Conservation (phyloP, 1,139 yeast genomes). For the Protomyces pachydermus region DNA sequence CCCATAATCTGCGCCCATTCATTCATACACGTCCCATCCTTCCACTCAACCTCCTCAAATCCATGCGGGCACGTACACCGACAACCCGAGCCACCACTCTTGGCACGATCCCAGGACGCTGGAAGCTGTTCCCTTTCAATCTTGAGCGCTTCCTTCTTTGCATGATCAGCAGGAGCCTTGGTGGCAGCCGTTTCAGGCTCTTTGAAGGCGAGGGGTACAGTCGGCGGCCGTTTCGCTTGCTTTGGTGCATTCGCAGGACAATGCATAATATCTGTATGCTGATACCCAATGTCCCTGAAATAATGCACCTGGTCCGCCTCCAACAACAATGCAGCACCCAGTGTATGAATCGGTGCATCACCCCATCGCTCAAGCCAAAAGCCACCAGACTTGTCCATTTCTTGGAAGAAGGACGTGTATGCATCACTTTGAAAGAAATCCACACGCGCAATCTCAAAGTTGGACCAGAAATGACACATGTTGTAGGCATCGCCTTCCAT, state of each 20-base stretch:
- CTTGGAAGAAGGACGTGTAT: conserved; percentile 62
- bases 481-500: conserved; percentile 58
- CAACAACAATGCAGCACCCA: conserved; percentile 71
- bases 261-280: conserved; percentile 71
- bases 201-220: too few species aligned
- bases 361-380: conserved; percentile 91
- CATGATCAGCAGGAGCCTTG: conserved; percentile 37
- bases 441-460: conserved; percentile 81
- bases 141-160: conserved; percentile 40
- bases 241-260: conserved; percentile 67
- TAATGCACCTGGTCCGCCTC: conserved; percentile 69
- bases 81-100: conserved; percentile 68
- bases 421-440: conserved; percentile 61
- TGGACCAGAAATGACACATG: conserved; percentile 88
- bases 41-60: conserved; percentile 52
- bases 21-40: conserved; percentile 52
- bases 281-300: conserved; percentile 83
- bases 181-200: too few species aligned
- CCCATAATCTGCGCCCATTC: conserved; percentile 48
- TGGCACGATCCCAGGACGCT: conserved; percentile 45
- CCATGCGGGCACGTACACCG: conserved; percentile 70
- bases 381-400: conserved; percentile 67
- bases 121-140: conserved; percentile 24
- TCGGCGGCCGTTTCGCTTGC: conserved; percentile 37
- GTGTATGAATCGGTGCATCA: conserved; percentile 86